Evolutionary conservation across 257 asterid species (phyloP).

Genomic region (Petrea volubilis): DNA sequence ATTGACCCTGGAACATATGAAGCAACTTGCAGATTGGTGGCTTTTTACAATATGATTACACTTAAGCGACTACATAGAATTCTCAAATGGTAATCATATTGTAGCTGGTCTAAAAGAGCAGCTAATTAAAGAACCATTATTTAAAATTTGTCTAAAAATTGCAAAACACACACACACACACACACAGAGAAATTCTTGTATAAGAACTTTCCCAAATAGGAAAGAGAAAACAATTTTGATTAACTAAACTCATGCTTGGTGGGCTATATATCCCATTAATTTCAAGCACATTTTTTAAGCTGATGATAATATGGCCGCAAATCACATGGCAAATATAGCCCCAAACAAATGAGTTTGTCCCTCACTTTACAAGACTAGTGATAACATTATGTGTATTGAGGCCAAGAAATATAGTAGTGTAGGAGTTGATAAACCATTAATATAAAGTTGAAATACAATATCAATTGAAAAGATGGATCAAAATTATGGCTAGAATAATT

Average conservation of each 20-base stretch:
- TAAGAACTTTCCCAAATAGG: conserved; percentile 29
- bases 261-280: conserved; percentile 18
- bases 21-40: conserved; percentile 4
- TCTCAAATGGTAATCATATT: too few species aligned
- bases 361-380: conserved; percentile 51
- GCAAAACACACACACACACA: conserved; percentile 16
- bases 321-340: conserved; percentile 56
- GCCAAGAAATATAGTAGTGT: neutral
- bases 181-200: conserved; percentile 14
- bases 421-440: too few species aligned
- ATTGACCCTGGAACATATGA: neutral
- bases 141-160: conserved; percentile 8
- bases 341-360: conserved; percentile 59
- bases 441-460: neutral
- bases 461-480: conserved; percentile 44
- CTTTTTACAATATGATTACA: conserved; percentile 24
- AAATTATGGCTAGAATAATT: conserved; percentile 27
- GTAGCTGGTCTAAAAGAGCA: too few species aligned
- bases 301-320: conserved; percentile 36
- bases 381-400: conserved; percentile 17
- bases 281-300: neutral
- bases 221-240: conserved; percentile 13
- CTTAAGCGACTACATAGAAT: too few species aligned
- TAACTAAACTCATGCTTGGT: conserved; percentile 16
- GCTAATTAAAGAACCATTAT: too few species aligned